Conservation (phyloP, 306 rosid genomes). For the Trichosanthes cucumerina region DNA sequence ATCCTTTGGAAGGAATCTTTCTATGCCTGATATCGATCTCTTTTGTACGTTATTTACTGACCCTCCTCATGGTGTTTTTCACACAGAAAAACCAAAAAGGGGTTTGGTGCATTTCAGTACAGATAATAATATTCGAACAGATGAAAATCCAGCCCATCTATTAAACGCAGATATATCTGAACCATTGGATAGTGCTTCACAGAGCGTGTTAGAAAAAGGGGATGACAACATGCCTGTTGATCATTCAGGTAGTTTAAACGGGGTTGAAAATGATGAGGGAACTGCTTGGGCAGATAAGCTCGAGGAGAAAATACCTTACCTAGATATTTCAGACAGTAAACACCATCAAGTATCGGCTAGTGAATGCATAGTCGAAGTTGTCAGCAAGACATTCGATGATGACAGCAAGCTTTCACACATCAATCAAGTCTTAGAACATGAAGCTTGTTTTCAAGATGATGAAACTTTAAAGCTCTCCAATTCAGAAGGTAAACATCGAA, state of each 20-base stretch:
- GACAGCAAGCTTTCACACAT: constrained; percentile 15
- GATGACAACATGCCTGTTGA: neutral
- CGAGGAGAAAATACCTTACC: constrained; percentile 16
- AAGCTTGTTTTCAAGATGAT: constrained; percentile 23
- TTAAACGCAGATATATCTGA: constrained; percentile 14
- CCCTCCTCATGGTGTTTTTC: constrained; percentile 32
- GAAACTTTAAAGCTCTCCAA: constrained; percentile 12
- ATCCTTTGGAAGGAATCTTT: constrained; percentile 53
- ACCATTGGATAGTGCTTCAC: constrained; percentile 22
- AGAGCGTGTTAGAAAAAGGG: constrained; percentile 16
- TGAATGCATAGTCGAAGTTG: neutral
- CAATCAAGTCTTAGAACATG: constrained; percentile 13
- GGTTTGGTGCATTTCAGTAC: constrained; percentile 7
- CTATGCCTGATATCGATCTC: constrained; percentile 61
- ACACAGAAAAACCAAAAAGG: constrained; percentile 23
- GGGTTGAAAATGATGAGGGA: constrained; percentile 16
- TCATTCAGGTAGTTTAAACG: neutral
- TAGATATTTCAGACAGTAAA: constrained; percentile 18
- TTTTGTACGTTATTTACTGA: constrained; percentile 49
- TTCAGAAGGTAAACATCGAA: constrained; percentile 37
- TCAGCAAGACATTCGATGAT: constrained; percentile 12
- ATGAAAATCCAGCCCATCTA: constrained; percentile 23
- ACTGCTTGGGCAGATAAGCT: constrained; percentile 6
- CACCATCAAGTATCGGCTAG: constrained; percentile 21
- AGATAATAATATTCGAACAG: constrained; percentile 15